phyloP scores from a whole-genome alignment of 495 filamentous ascomycete species.

The Lentithecium fluviatile region DNA sequence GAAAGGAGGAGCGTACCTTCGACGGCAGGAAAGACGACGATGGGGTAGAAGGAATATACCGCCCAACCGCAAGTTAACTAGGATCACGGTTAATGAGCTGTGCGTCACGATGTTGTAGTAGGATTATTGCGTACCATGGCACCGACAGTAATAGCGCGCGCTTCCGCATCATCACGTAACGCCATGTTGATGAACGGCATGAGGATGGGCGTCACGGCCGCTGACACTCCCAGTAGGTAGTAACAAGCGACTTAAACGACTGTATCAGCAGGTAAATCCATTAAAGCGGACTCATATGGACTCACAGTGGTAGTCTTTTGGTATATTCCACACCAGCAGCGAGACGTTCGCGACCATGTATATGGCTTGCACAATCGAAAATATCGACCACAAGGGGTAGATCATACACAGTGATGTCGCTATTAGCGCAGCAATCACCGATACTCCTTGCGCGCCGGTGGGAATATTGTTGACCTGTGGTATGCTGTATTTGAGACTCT shows the following conservation, averaged over 20 bases:
- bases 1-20: conserved; percentile 3
- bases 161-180: conserved; percentile 22
- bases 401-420: conserved; percentile 26
- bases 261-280: background rate
- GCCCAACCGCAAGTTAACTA: conserved; percentile 18
- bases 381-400: conserved; percentile 24
- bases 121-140: conserved; percentile 3
- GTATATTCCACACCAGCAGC: conserved; percentile 19
- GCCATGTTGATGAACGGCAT: conserved; percentile 28
- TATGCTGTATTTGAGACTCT: conserved; percentile 22
- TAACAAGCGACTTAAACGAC: conserved; percentile 21
- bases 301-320: conserved; percentile 20
- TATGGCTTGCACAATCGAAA: conserved; percentile 14
- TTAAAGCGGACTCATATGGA: background rate
- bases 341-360: conserved; percentile 18
- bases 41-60: conserved; percentile 24
- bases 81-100: too few relatives aligned
- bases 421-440: conserved; percentile 18
- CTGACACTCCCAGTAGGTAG: conserved; percentile 25
- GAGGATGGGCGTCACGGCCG: conserved; percentile 18
- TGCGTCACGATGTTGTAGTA: too few relatives aligned
- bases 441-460: conserved; percentile 25
- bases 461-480: conserved; percentile 28
- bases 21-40: conserved; percentile 21
- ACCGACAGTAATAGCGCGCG: conserved; percentile 21